Base-by-base conservation (phyloP, 495 filamentous ascomycete species). In the Aspergillus taichungensis region DNA sequence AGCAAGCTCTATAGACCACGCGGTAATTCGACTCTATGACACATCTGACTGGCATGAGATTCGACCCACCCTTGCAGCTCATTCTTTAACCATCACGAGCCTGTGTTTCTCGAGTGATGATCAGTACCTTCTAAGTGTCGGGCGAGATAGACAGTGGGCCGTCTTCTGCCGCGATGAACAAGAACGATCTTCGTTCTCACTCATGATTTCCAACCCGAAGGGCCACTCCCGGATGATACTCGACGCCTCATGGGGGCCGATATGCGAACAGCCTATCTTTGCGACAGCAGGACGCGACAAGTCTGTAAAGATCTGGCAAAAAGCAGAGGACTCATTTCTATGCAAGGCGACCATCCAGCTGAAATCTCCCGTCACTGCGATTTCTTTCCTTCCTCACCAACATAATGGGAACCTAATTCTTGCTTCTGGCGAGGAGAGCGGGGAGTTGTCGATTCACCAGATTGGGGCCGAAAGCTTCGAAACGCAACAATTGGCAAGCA, bases 161-260 rank as follows among this genome's bases (percentile, higher is more conserved):
- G 70, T 97, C 6, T 97, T 87, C 53, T 60, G 78, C 47, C 68
- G 77, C 35, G 56, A 55, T 32, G 56, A 59, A 8, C 46, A 51
- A 30, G 62, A 66, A 8, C 57, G 60, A 6, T 69, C 60, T 3
- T 58, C 49, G 0, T 94, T 84, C 46, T 66, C 59, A 34, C 64
- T 83, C 3, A 47, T 72, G 12, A 62, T 78, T 36, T 70, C 76
- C 6, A 87, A 92, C 50, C 77, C 82, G 1, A 95, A 92, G 65
- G 90, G 83, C 2, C 92, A 99, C 63, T 72, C 84, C 13, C 69
- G 92, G 43, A 95, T 97, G 88, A 86, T 99, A 34, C 68, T 95
- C 13, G 87, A 85, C 57, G 80, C 78, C 4, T 76, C 81, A 7
- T 99, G 92, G 91, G 81, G 82, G 8, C 86, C 88, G 10, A 36